A percentile compares a stretch with the other conserved stretches of the same genome.
Conservation (phyloP, 2,329 filamentous ascomycete genomes). For the Capronia americana region DNA sequence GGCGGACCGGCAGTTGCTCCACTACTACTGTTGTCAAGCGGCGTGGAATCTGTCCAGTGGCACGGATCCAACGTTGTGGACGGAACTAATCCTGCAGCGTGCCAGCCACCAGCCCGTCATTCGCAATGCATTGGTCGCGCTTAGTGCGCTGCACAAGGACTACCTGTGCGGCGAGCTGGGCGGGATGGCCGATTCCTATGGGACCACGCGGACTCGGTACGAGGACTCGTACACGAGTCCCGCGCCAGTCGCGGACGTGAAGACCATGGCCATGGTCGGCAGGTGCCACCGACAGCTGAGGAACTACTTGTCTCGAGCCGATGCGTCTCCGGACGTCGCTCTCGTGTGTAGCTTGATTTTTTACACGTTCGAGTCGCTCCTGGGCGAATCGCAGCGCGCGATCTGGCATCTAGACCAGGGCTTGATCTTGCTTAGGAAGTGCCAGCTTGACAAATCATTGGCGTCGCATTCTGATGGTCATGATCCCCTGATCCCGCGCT, state of each 20-base stretch:
- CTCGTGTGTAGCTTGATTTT: slow-evolving; percentile 42
- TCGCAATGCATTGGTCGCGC: slow-evolving; percentile 68
- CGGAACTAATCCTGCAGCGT: slow-evolving; percentile 65
- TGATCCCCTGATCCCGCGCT: slow-evolving; percentile 26
- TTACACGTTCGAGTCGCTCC: slow-evolving; percentile 40
- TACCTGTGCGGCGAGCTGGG: slow-evolving; percentile 29
- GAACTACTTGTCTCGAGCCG: slow-evolving; percentile 33
- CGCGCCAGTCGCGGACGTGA: neutral
- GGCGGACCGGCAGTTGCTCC: slow-evolving; percentile 44
- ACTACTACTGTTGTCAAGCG: slow-evolving; percentile 66
- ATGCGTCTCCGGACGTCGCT: slow-evolving; percentile 37
- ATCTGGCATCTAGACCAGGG: slow-evolving; percentile 42
- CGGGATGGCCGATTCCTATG: neutral
- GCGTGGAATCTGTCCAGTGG: slow-evolving; percentile 69
- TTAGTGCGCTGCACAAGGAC: slow-evolving; percentile 68
- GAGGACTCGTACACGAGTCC: neutral
- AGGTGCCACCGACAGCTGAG: slow-evolving; percentile 41
- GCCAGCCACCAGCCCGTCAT: slow-evolving; percentile 67
- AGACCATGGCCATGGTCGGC: slow-evolving; percentile 33
- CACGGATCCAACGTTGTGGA: slow-evolving; percentile 72
- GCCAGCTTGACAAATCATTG: slow-evolving; percentile 16
- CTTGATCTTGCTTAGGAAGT: slow-evolving; percentile 36
- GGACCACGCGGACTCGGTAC: neutral
- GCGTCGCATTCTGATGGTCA: neutral
- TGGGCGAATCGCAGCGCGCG: slow-evolving; percentile 38